Evolutionary conservation across 768 basidiomycete species (phyloP).

Genomic region (Hygrocybe punicea): DNA sequence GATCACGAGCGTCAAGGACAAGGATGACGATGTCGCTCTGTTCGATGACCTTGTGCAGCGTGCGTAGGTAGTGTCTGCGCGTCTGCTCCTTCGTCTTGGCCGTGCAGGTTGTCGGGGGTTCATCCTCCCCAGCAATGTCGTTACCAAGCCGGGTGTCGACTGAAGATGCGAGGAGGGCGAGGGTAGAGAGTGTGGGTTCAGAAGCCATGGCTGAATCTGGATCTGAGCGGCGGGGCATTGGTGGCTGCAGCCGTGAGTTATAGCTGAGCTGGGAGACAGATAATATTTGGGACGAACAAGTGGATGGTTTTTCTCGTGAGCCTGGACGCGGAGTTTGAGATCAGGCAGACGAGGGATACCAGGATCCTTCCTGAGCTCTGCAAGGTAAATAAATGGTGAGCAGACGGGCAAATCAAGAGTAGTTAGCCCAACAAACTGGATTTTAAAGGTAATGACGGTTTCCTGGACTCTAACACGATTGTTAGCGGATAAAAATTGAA

Average conservation of each 20-base stretch:
- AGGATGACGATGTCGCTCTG: slow-evolving; percentile 87
- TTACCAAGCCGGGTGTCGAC: not conserved
- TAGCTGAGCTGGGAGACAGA: slow-evolving; percentile 1
- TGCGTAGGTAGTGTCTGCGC: slow-evolving; percentile 69
- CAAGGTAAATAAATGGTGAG: not conserved
- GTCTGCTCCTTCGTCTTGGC: slow-evolving; percentile 65
- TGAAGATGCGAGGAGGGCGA: slow-evolving; percentile 47
- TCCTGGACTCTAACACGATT: slow-evolving; percentile 35
- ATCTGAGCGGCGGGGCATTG: slow-evolving; percentile 32
- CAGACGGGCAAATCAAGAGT: not conserved
- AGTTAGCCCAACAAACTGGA: slow-evolving; percentile 32
- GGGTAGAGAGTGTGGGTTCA: slow-evolving; percentile 63
- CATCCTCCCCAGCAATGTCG: slow-evolving; percentile 34
- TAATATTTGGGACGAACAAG: slow-evolving; percentile 34
- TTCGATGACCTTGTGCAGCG: slow-evolving; percentile 89
- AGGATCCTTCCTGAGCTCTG: slow-evolving; percentile 85
- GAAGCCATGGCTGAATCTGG: slow-evolving; percentile 69
- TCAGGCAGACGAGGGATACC: slow-evolving; percentile 81
- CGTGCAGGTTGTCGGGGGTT: slow-evolving; percentile 14
- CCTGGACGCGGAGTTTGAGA: slow-evolving; percentile 45
- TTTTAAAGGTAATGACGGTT: slow-evolving; percentile 40
- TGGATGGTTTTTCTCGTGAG: slow-evolving; percentile 34
- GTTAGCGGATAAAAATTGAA: not conserved
- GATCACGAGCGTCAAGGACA: slow-evolving; percentile 91
- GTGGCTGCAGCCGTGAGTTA: slow-evolving; percentile 4